phyloP scores from a whole-genome alignment of 2,329 filamentous ascomycete species.

The Immersiporthe knoxdaviesiana region DNA sequence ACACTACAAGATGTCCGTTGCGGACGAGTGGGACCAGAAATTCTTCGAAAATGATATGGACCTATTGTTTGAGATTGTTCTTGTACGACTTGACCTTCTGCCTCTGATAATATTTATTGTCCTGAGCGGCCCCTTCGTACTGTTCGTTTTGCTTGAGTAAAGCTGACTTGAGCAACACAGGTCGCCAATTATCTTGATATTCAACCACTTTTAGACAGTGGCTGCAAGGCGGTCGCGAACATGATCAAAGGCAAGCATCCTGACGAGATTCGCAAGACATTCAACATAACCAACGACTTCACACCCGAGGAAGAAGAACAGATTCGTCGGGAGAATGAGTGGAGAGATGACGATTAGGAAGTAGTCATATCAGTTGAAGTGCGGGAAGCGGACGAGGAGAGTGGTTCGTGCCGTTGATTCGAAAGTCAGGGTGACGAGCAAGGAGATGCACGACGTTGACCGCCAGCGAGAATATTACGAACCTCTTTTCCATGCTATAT shows the following conservation, averaged over 20 bases:
- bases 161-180: not conserved
- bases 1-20: not conserved
- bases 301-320: constrained; percentile 99
- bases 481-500: no score
- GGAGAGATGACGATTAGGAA: constrained; percentile 43
- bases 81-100: constrained; percentile 44
- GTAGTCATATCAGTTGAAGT: no score
- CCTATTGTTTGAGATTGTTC: constrained; percentile 99
- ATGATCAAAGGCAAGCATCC: constrained; percentile 99
- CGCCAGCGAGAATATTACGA: no score
- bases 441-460: no score
- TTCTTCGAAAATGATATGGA: constrained; percentile 99
- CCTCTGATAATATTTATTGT: not conserved
- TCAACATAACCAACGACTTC: constrained; percentile 99
- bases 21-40: constrained; percentile 98
- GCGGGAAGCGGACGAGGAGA: no score
- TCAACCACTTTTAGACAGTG: constrained; percentile 95
- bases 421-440: no score
- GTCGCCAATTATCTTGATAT: constrained; percentile 99
- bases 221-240: constrained; percentile 99
- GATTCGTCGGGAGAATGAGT: constrained; percentile 89
- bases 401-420: no score
- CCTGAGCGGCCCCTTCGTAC: not conserved
- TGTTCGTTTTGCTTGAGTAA: not conserved
- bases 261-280: constrained; percentile 98